Evolutionary conservation across 345 rosid genomes (phyloP).

Genomic region (Syzygium oleosum): DNA sequence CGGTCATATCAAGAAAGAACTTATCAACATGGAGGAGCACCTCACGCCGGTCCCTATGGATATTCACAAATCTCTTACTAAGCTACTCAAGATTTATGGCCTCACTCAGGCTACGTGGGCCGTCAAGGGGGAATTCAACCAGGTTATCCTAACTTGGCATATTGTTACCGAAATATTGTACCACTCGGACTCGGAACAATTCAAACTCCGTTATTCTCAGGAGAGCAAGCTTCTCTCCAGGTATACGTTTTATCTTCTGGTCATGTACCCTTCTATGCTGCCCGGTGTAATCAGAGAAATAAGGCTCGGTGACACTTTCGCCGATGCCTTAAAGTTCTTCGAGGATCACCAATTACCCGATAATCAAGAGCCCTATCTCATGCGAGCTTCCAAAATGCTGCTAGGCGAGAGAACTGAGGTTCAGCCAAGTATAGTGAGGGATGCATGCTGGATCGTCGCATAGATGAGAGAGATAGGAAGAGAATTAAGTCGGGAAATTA

Average conservation of each 20-base stretch:
- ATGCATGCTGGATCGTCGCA: conserved; percentile 8
- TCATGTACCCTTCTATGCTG: conserved; percentile 5
- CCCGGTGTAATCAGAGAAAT: not conserved
- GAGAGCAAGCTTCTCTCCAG: not conserved
- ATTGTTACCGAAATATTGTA: not conserved
- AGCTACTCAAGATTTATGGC: too few relatives aligned
- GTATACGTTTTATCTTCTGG: conserved; percentile 5
- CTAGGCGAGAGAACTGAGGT: conserved; percentile 1
- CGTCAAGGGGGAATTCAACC: not conserved
- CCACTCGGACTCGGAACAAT: not conserved
- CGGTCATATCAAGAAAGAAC: too few relatives aligned
- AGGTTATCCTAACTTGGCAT: not conserved
- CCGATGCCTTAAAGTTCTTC: not conserved
- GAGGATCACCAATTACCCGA: not conserved
- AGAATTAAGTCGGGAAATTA: not conserved
- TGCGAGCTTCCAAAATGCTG: not conserved
- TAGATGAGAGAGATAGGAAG: not conserved
- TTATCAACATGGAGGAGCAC: too few relatives aligned
- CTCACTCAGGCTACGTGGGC: too few relatives aligned
- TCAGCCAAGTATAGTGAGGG: conserved; percentile 1
- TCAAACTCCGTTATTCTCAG: not conserved
- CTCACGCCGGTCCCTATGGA: too few relatives aligned
- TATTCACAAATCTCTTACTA: too few relatives aligned
- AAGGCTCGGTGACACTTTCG: not conserved
- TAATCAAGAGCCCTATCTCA: not conserved